Evolutionary conservation across 2,329 filamentous ascomycete species (phyloP), one percentile per base, ranked within the genome.

Genomic region (Talaromyces sp.): DNA sequence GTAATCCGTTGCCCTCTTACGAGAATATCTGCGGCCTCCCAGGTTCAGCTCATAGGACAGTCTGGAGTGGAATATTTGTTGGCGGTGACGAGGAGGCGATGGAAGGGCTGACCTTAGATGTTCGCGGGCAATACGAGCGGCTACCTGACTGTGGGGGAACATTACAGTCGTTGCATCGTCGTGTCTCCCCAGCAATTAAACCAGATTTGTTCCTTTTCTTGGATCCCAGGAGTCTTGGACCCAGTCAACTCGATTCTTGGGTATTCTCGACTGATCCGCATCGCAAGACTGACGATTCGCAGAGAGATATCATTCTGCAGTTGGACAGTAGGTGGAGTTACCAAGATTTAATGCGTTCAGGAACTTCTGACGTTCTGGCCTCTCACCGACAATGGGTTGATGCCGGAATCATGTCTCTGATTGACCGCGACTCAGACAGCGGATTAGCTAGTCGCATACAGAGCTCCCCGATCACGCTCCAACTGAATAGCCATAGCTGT

Each of bases 91-190:
- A 76, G 15, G 66, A 75, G 2, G 69, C 74, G 15, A 68, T 73
- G 4, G 58, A 69, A 38, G 67, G 69, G 17, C 71, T 79, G 7
- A 76, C 76, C 25, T 56, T 69, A 1, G 75, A 82, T 61, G 72
- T 88, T 11, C 72, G 71, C 2, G 88, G 88, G 1, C 71, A 71
- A 0, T 90, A 88, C 68, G 68, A 77, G 6, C 75, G 82, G 10
- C 75, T 86, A 1, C 82, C 80, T 11, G 74, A 84, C 5, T 90
- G 88, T 69, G 87, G 86, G 5, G 88, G 84, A 3, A 82, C 87
- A 0, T 80, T 76, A 25, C 78, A 81, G 17, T 82, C 82, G 62
- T 72, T 89, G 25, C 88, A 89, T 72, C 83, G 81, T 69, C 81
- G 76, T 61, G 60, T 22, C 54, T 67, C 60, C 17, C 63, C 29